Evolutionary conservation across 1,284 basidiomycete genomes (phyloP), one percentile per base, ranked within the genome.

Genomic region (Athelia sp.): DNA sequence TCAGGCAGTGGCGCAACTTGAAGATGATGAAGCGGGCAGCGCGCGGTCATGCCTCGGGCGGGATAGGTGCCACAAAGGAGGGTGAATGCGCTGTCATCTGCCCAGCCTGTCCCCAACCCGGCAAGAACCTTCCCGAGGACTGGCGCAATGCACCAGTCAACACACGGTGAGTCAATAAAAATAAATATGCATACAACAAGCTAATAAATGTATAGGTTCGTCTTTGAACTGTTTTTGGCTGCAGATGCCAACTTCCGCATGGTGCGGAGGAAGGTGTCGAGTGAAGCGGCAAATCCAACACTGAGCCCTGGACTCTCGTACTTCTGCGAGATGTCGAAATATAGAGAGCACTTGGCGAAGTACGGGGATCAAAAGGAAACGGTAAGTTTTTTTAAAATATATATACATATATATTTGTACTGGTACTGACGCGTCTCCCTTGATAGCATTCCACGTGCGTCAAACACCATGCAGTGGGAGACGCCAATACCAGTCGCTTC

Each of bases 211-310:
- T n/a, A 21, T 46, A 65, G 62, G 18, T 64, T 43, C 26, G 38
- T 66, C 1, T 64, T 60, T 43, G 43, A 17, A 2, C 43, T 62
- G 1, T 53, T 59, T 13, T 3, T 67, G 0, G 54, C 52, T 0
- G 52, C 63, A 0, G 66, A 69, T 43, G 60, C 60, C 0, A 63
- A 61, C 49, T 68, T 69, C 47, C 52, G 60, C 0, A 49, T 69
- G 11, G 66, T 64, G 43, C 53, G 53, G 1, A 53, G 53, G 14
- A 48, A 48, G 0, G 53, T 61, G 2, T 60, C 60, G 0, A 54
- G 43, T 10, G 52, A 58, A 15, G 24, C 23, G 1, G 40, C 42
- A 4, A 62, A 68, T 50, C 62, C 61, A 0, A 52, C 54, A 3
- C 52, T 69, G 0, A 58, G 54, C 1, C 24, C 43, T 1, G 63